A percentile compares a stretch with the other conserved stretches of the same genome.
These are phyloP conservation scores for Neurospora sp. DNA, from an alignment of 495 filamentous ascomycete species.

Conservation along the genomic window DNA sequence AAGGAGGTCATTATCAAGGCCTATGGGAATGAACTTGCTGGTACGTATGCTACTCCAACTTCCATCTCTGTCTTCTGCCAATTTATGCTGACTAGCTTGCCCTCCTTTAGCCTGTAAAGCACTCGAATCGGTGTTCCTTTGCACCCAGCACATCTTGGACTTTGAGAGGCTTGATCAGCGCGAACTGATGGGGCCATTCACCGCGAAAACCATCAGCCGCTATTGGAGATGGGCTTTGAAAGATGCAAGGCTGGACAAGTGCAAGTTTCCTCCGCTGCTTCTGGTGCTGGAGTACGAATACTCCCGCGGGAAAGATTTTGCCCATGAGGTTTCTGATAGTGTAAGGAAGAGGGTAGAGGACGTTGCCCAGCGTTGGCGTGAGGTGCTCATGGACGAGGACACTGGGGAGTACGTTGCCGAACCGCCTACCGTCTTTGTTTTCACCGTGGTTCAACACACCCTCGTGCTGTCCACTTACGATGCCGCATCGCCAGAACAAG, in stretches of 20 bases:
- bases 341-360: conserved; percentile 8
- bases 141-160: conserved; percentile 20
- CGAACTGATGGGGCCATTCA: conserved; percentile 5
- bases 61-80: neutral
- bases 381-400: conserved; percentile 1
- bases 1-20: conserved; percentile 18
- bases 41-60: conserved; percentile 2
- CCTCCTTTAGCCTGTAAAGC: conserved; percentile 15
- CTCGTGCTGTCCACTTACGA: conserved; percentile 20
- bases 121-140: conserved; percentile 19
- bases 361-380: conserved; percentile 12
- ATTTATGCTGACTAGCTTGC: conserved; percentile 1
- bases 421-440: conserved; percentile 19
- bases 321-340: conserved; percentile 4
- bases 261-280: conserved; percentile 6
- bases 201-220: conserved; percentile 11
- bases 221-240: conserved; percentile 21
- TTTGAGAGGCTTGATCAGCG: conserved; percentile 15
- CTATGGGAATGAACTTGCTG: conserved; percentile 14
- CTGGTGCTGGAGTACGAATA: conserved; percentile 10
- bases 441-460: conserved; percentile 19
- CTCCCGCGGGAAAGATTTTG: conserved; percentile 3
- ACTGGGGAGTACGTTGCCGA: neutral
- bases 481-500: conserved; percentile 2
- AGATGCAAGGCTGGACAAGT: conserved; percentile 10